phyloP scores from a whole-genome alignment of 306 rosid species.

The Cicer cuneatum region DNA sequence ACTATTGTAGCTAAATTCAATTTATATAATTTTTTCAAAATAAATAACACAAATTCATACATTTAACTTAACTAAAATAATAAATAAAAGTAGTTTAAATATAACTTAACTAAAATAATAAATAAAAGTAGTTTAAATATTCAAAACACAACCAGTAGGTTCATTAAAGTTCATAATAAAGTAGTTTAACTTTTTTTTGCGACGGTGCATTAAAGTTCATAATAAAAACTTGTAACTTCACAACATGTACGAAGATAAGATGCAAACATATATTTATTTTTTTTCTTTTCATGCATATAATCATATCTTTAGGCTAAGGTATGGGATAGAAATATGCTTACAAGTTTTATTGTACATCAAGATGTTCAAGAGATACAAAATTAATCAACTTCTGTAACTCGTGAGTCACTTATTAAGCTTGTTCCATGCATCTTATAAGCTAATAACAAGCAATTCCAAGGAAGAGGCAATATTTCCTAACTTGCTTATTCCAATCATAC shows the following conservation, averaged over 20 bases:
- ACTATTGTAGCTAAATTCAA: too few relatives aligned
- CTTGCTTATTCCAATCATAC: constrained; percentile 43
- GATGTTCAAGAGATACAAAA: constrained; percentile 43
- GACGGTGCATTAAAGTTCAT: too few relatives aligned
- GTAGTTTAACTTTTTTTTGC: too few relatives aligned
- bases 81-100: too few relatives aligned
- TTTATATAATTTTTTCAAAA: too few relatives aligned
- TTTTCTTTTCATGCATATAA: constrained; percentile 16
- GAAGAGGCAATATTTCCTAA: constrained; percentile 44
- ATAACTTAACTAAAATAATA: too few relatives aligned
- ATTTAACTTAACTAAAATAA: too few relatives aligned
- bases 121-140: too few relatives aligned
- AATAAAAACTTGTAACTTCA: constrained; percentile 24
- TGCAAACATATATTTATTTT: constrained; percentile 4
- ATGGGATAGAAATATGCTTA: constrained; percentile 44
- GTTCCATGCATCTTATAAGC: constrained; percentile 45
- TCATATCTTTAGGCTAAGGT: constrained; percentile 35
- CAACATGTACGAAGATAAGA: constrained; percentile 30
- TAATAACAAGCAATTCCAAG: constrained; percentile 46
- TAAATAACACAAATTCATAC: too few relatives aligned
- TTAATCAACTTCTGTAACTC: constrained; percentile 50
- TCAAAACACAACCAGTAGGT: too few relatives aligned
- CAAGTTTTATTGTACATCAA: constrained; percentile 47
- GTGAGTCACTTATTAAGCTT: constrained; percentile 39
- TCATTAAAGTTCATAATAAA: too few relatives aligned